phyloP scores from a whole-genome alignment of 495 filamentous ascomycete species.

The Talaromyces borbonicus region DNA sequence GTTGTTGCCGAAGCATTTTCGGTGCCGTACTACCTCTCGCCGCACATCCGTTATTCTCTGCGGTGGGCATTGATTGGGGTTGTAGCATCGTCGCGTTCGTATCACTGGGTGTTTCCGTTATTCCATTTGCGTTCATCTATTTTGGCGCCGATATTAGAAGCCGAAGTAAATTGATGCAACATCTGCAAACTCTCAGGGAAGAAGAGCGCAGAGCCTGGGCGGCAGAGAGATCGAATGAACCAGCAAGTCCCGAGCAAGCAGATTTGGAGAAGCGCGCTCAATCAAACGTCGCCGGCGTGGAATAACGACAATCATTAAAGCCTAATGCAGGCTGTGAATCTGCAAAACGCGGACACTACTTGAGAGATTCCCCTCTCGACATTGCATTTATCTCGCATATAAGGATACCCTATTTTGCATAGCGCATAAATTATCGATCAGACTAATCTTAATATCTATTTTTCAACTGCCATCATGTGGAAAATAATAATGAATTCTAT shows the following conservation, averaged over 20 bases:
- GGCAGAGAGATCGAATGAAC: not conserved
- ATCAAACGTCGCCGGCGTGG: not conserved
- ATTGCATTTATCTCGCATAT: no score
- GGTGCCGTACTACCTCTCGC: conserved; percentile 36
- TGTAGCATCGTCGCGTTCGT: conserved; percentile 33
- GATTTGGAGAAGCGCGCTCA: not conserved
- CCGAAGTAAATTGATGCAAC: conserved; percentile 29
- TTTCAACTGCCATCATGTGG: no score
- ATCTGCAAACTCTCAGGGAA: conserved; percentile 27
- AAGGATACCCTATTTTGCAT: no score
- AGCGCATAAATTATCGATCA: no score
- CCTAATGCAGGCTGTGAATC: no score
- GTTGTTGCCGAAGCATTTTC: conserved; percentile 29
- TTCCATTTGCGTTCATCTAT: conserved; percentile 28
- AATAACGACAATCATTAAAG: no score
- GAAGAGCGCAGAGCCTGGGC: conserved; percentile 11
- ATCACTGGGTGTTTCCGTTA: conserved; percentile 22
- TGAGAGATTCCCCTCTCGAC: no score
- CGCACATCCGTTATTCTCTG: conserved; percentile 28
- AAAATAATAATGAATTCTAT: no score
- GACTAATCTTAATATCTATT: no score
- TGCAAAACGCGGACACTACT: no score
- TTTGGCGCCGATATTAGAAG: conserved; percentile 25
- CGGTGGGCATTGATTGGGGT: conserved; percentile 33
- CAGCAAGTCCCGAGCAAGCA: not conserved